A percentile compares a stretch with the other conserved stretches of the same genome.
Evolutionary conservation across 495 filamentous ascomycete genomes (phyloP).

Genomic region (Penicillium riverlandense): DNA sequence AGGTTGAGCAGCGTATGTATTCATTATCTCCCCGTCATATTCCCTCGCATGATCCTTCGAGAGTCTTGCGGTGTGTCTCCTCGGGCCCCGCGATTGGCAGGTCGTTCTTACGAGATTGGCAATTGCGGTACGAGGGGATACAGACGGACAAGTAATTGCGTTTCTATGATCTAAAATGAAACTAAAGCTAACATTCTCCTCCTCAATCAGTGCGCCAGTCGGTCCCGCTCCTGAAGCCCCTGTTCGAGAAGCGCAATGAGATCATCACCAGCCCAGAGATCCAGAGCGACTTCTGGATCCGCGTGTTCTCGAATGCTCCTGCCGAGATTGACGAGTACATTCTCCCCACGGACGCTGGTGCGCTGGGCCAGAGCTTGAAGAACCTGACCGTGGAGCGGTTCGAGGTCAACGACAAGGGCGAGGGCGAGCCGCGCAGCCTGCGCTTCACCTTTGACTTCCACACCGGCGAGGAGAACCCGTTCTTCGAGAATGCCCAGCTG

Average conservation of each 20-base stretch:
- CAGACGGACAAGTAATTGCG: neutral
- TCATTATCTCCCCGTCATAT: neutral
- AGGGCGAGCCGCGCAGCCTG: constrained; percentile 43
- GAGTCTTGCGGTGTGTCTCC: too few species aligned
- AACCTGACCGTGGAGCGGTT: constrained; percentile 64
- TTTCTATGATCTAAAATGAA: constrained; percentile 1
- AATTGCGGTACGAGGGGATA: too few species aligned
- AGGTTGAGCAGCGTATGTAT: constrained; percentile 37
- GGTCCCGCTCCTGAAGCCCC: constrained; percentile 36
- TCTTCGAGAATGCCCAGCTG: constrained; percentile 65
- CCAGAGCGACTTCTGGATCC: constrained; percentile 71
- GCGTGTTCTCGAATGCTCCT: constrained; percentile 79
- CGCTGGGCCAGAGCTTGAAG: constrained; percentile 55
- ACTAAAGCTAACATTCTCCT: constrained; percentile 7
- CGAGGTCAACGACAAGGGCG: constrained; percentile 56
- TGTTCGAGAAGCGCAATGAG: constrained; percentile 66
- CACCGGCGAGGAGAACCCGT: constrained; percentile 53
- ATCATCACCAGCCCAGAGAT: constrained; percentile 55
- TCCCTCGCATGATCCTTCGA: too few species aligned
- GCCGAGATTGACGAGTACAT: constrained; percentile 79
- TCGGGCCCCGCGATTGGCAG: too few species aligned
- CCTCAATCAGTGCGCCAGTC: constrained; percentile 24
- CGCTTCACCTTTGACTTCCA: constrained; percentile 39
- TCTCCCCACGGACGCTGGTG: constrained; percentile 62
- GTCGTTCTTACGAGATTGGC: too few species aligned